Percentiles rank a stretch among this genome's conserved stretches.
These are phyloP conservation scores for Stylonectria norvegica DNA, from an alignment of 2,329 filamentous ascomycete genomes.

Conservation along the genomic window DNA sequence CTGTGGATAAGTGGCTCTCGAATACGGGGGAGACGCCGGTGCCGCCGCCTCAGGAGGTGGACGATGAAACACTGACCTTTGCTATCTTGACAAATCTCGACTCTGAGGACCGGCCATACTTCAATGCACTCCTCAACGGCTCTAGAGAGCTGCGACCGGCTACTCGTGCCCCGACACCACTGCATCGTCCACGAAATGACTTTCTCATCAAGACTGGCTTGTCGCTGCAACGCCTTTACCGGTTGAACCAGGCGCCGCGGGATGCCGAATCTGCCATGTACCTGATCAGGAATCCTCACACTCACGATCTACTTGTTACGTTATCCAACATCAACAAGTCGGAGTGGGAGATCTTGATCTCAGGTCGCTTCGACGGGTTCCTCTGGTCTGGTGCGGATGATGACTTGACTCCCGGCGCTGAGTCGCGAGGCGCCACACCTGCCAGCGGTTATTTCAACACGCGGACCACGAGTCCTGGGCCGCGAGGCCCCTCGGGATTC, in stretches of 20 bases:
- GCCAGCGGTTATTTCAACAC: conserved; percentile 44
- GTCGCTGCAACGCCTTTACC: conserved; percentile 81
- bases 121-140: conserved; percentile 72
- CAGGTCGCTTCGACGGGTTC: conserved; percentile 92
- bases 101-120: conserved; percentile 70
- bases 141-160: conserved; percentile 54
- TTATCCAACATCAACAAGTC: conserved; percentile 81
- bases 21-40: conserved; percentile 71
- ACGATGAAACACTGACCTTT: conserved; percentile 91
- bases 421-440: conserved; percentile 56
- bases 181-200: conserved; percentile 63
- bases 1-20: conserved; percentile 85
- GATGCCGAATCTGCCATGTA: conserved; percentile 85
- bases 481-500: conserved; percentile 40
- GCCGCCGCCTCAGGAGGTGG: conserved; percentile 80
- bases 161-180: conserved; percentile 65
- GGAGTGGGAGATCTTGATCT: conserved; percentile 96
- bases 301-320: conserved; percentile 84
- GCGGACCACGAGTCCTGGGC: conserved; percentile 38
- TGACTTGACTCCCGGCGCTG: conserved; percentile 40
- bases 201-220: conserved; percentile 72
- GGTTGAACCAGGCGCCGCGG: conserved; percentile 67
- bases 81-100: conserved; percentile 87
- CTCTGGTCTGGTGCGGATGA: conserved; percentile 87
- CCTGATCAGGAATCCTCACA: conserved; percentile 73